Base-by-base conservation (phyloP, 352 stramenopile species). In the Pythium inflatum region DNA sequence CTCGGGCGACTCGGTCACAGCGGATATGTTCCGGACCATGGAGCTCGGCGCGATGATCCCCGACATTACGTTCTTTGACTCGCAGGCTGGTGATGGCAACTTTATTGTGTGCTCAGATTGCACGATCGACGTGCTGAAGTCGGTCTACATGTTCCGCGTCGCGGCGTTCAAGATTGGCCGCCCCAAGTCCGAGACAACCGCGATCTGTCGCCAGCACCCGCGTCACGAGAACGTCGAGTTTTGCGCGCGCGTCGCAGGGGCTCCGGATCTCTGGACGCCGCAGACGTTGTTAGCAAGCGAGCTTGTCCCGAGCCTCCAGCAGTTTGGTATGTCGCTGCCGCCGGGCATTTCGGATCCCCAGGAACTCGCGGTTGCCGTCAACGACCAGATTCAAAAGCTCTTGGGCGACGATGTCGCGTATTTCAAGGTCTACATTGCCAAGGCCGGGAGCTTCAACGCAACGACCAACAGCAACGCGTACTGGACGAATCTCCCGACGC, bases 401-500 rank as follows among this genome's bases (percentile, higher is more conserved):
- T 12, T 64, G 14, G 2, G 22, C 27, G 30, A 24, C 4, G 24
- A 64, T 18, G 16, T 31, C n/a, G 28, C 59, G 33, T 66, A 31
- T 24, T 58, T 67, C 59, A 67, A 67, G 31, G 59, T 67, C 34
- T 67, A 67, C 48, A 27, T 67, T 18, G 59, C 59, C 20, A 38
- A 46, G 22, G 16, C 11, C 14, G 59, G 59, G 22, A 53, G 31
- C 22, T 67, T 67, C 48, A 67, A 67, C 33, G 48, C 59, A 5
- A 59, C 34, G n/a, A 36, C 48, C 9, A 66, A 57, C 31, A 20
- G 18, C 14, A n/a, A n/a, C n/a, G 46, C 46, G 30, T 67, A 53
- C 59, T 67, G 59, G 59, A 67, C 59, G 30, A 59, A 20, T 9
- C 46, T 67, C 12, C 59, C 48, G 16, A 54, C 16, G 2, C 40